Percentiles rank a stretch among this genome's conserved stretches.
Conservation (phyloP, 805 yeast genomes). For the Saccharomycopsis fermentans region DNA sequence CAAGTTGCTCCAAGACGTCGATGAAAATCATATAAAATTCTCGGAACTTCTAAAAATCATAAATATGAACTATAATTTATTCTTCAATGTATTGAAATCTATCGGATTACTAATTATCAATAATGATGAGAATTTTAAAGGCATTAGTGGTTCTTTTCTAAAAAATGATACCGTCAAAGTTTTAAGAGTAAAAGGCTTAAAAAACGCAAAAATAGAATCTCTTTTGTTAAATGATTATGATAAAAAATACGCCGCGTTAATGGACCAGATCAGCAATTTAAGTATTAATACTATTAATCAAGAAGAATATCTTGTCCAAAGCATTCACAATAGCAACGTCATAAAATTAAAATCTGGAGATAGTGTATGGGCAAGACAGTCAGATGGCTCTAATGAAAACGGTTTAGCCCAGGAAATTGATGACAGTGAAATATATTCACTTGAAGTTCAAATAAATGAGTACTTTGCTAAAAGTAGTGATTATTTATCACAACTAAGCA, state of each 20-base stretch:
- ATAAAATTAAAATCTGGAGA: neutral
- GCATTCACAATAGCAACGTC: neutral
- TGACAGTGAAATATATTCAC: neutral
- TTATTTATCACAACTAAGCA: neutral
- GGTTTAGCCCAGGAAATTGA: neutral
- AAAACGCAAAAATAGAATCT: slow-evolving; percentile 24
- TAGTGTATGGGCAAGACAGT: neutral
- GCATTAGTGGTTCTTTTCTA: slow-evolving; percentile 11
- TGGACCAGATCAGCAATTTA: neutral
- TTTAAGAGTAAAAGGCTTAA: slow-evolving; percentile 72
- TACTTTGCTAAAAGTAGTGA: neutral
- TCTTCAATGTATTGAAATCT: slow-evolving; percentile 54
- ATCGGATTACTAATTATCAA: slow-evolving; percentile 64
- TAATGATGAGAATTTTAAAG: slow-evolving; percentile 22
- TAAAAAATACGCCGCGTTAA: neutral
- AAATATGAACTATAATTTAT: slow-evolving; percentile 33
- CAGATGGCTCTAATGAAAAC: neutral
- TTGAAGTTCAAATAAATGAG: neutral
- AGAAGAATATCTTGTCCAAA: neutral
- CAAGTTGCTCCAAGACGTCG: slow-evolving; percentile 26
- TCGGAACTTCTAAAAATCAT: slow-evolving; percentile 35
- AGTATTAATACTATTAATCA: neutral
- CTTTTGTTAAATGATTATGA: neutral
- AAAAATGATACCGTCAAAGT: slow-evolving; percentile 27
- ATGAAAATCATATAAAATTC: slow-evolving; percentile 27